Evolutionary conservation across 1,284 basidiomycete species (phyloP), one percentile per base, ranked within the genome.

Genomic region (Amylostereum chailletii): DNA sequence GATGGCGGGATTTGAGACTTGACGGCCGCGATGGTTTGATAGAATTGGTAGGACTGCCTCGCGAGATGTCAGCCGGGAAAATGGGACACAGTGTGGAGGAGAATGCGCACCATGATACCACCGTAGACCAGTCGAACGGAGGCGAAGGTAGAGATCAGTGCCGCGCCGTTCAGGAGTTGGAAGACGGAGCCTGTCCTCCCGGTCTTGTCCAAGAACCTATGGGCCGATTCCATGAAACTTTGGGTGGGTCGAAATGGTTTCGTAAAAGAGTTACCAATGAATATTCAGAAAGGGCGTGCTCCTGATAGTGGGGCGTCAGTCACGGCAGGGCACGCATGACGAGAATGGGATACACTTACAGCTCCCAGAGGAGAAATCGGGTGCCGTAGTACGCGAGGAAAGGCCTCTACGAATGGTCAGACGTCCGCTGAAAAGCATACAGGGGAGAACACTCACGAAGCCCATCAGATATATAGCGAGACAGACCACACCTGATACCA

Each of bases 261-360:
- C 19, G 19, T 19, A 19, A 19, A 19, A 19, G 19, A 19, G 19
- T 53, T 51, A 85, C 85, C 85, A 86, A 55, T 89, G 85, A 51
- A 83, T 76, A 59, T 90, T 84, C 51, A 90, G 68, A 65, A 90
- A 88, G 49, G 87, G 74, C 0, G 87, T 90, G 71, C 81, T 85
- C 64, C 81, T 82, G 52, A n/a, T 27, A 33, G 42, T 26, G 4
- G 26, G 46, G 44, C 19, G 34, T 57, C 37, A 55, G 49, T 53
- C 30, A 55, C 37, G 36, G 31, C 8, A 29, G 6, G 29, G 32
- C 6, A 42, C 29, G 42, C 49, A 34, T 44, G 47, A 31, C 8
- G 44, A 2, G 42, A 32, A 27, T 31, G 47, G 41, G 49, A 47
- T 40, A 42, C 30, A 69, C 77, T 50, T 62, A 85, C 76, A 77